Conservation (phyloP, 108 stramenopile genomes). For the Cyclotella atomus region DNA sequence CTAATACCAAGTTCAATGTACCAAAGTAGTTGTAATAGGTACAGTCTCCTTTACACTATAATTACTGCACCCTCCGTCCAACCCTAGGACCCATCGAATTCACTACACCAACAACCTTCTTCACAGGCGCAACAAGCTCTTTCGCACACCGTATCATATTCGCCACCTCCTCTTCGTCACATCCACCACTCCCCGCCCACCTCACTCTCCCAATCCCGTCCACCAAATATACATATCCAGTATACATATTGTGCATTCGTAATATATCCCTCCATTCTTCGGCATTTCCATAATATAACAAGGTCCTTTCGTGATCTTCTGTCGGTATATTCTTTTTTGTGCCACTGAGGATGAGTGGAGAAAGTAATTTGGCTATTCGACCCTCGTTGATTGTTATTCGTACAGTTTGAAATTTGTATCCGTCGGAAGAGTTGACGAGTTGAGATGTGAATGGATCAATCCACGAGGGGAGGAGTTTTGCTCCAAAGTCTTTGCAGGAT, state of each 20-base stretch:
- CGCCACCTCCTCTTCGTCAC: constrained; percentile 63
- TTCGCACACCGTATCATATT: constrained; percentile 60
- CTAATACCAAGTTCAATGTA: no score
- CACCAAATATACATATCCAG: constrained; percentile 77
- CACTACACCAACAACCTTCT: background rate
- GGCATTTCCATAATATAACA: constrained; percentile 77
- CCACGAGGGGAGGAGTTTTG: constrained; percentile 73
- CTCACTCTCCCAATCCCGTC: constrained; percentile 81
- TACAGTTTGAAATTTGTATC: constrained; percentile 36
- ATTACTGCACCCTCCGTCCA: no score
- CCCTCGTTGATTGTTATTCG: constrained; percentile 65
- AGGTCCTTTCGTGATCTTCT: constrained; percentile 62
- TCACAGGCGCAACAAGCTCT: constrained; percentile 43
- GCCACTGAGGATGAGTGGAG: constrained; percentile 48
- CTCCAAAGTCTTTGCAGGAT: constrained; percentile 80
- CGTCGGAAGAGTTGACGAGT: constrained; percentile 42
- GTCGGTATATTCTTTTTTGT: constrained; percentile 64
- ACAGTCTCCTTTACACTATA: no score
- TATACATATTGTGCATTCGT: constrained; percentile 86
- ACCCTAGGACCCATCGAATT: constrained; percentile 18
- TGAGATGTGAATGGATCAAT: constrained; percentile 66
- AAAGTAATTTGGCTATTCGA: constrained; percentile 52
- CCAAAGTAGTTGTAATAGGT: no score
- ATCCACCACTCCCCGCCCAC: constrained; percentile 79
- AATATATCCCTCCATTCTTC: constrained; percentile 72